Evolutionary conservation across 805 yeast species (phyloP).

Genomic region (Ogataea glucozyma): DNA sequence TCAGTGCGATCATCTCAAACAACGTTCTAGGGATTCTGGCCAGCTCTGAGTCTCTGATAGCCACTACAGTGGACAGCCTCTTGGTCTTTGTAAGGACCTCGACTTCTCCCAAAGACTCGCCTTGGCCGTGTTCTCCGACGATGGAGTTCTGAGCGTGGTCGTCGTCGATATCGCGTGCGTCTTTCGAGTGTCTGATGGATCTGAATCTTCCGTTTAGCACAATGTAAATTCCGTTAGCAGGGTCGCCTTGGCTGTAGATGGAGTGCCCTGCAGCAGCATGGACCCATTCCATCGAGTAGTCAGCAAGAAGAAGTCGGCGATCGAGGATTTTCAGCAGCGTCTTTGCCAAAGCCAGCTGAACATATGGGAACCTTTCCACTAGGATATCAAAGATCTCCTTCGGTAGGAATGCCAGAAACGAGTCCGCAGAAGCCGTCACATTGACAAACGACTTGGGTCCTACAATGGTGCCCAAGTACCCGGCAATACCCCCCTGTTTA

Average conservation of each 20-base stretch:
- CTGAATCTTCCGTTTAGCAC: conserved; percentile 87
- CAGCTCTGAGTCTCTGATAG: conserved; percentile 90
- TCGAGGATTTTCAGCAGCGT: conserved; percentile 68
- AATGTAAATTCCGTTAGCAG: conserved; percentile 87
- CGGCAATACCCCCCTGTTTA: conserved; percentile 79
- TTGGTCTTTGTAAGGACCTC: conserved; percentile 85
- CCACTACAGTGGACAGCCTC: conserved; percentile 69
- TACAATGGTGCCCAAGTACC: conserved; percentile 77
- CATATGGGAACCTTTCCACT: conserved; percentile 72
- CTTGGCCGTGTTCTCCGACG: conserved; percentile 85
- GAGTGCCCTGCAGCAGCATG: conserved; percentile 85
- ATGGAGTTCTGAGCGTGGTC: conserved; percentile 15
- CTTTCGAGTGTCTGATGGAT: conserved; percentile 41
- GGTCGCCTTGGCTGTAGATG: conserved; percentile 77
- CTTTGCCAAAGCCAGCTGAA: conserved; percentile 77
- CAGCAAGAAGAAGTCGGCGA: conserved; percentile 67
- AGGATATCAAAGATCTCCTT: conserved; percentile 61
- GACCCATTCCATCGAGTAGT: conserved; percentile 94
- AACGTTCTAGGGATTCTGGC: conserved; percentile 90
- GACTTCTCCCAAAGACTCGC: conserved; percentile 92
- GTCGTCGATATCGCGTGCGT: conserved; percentile 26
- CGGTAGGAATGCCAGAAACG: conserved; percentile 72
- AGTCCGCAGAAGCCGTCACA: conserved; percentile 59
- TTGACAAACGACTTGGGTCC: conserved; percentile 79
- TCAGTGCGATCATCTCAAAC: conserved; percentile 80